phyloP scores from a whole-genome alignment of 768 basidiomycete genomes.

The Mycena sanguinolenta region DNA sequence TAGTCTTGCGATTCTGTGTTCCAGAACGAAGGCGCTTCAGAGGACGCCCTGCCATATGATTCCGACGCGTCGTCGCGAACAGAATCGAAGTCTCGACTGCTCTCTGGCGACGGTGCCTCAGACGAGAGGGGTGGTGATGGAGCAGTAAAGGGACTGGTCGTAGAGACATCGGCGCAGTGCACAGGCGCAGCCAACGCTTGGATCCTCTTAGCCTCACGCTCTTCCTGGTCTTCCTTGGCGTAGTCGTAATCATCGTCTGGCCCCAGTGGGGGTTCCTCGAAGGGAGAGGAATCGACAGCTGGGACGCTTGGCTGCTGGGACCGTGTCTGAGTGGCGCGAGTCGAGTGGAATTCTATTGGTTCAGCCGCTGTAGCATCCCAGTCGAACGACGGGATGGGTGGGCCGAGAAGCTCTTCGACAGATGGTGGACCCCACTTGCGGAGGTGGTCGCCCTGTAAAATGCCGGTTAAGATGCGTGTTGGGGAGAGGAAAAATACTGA shows the following conservation, averaged over 20 bases:
- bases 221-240: not conserved
- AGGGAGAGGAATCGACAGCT: not conserved
- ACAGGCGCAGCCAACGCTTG: no score
- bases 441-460: not conserved
- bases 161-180: not conserved
- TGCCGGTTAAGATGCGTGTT: not conserved
- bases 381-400: not conserved
- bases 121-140: not conserved
- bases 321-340: not conserved
- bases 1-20: no score
- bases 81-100: not conserved
- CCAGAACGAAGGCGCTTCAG: no score
- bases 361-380: no score
- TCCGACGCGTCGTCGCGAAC: not conserved
- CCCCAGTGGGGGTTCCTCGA: not conserved
- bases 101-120: constrained; percentile 1
- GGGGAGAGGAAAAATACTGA: not conserved
- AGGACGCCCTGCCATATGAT: no score
- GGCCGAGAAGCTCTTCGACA: not conserved
- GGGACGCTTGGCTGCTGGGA: not conserved
- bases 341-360: not conserved
- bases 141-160: not conserved
- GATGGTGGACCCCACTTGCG: not conserved
- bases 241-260: not conserved
- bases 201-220: not conserved